Conservation (phyloP, 345 rosid species). For the Triadica sebifera region DNA sequence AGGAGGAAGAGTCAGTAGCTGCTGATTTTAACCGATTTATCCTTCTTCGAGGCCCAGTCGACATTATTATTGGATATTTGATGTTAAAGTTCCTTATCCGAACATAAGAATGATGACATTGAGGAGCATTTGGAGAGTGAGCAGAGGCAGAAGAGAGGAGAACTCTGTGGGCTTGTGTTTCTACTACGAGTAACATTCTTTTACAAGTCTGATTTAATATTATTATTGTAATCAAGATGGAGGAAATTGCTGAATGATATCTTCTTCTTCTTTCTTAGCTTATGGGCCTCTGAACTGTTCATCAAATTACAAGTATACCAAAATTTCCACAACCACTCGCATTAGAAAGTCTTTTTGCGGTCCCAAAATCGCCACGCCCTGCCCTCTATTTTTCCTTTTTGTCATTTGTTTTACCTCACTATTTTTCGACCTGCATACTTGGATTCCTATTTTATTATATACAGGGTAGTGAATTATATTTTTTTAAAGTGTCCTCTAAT, state of each 20-base stretch:
- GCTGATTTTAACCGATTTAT: not conserved
- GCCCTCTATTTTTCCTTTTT: not conserved
- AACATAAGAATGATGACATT: not conserved
- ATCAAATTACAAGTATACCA: too few relatives aligned
- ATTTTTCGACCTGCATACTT: too few relatives aligned
- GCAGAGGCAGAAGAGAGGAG: not conserved
- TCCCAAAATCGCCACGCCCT: constrained; percentile 2
- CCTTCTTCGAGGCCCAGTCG: not conserved
- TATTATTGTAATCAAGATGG: not conserved
- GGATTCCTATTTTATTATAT: too few relatives aligned
- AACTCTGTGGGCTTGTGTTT: not conserved
- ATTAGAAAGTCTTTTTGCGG: not conserved
- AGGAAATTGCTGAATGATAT: too few relatives aligned
- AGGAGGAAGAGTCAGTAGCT: not conserved
- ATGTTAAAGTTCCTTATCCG: not conserved
- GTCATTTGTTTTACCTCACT: too few relatives aligned
- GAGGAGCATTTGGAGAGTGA: not conserved
- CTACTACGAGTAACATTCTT: not conserved
- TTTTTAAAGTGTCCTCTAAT: too few relatives aligned
- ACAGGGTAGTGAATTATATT: too few relatives aligned
- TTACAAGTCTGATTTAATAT: too few relatives aligned
- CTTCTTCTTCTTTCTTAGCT: too few relatives aligned
- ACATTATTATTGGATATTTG: not conserved
- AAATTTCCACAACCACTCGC: too few relatives aligned
- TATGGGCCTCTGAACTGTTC: too few relatives aligned